A percentile compares a stretch with the other conserved stretches of the same genome.
These are phyloP conservation scores for Trametes gibbosa DNA, from an alignment of 768 basidiomycete species.

Conservation along the genomic window DNA sequence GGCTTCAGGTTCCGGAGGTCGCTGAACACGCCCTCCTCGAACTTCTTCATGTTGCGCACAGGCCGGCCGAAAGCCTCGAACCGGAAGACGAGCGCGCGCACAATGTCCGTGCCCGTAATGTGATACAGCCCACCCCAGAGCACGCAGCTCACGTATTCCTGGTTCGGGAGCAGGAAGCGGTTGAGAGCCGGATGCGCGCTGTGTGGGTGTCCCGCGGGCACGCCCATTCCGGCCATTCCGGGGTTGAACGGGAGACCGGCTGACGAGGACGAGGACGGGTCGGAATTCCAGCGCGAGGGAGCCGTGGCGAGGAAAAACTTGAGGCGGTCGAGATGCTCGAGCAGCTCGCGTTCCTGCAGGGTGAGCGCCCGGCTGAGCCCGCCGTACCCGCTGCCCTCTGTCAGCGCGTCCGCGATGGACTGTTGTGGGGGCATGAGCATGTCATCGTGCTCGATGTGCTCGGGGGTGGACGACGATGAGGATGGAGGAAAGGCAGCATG, in stretches of 20 bases:
- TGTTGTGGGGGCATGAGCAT: neutral
- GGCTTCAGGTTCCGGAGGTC: constrained; percentile 94
- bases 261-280: constrained; percentile 26
- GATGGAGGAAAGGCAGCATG: neutral
- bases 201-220: constrained; percentile 39
- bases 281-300: constrained; percentile 66
- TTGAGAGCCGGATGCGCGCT: constrained; percentile 78
- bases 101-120: constrained; percentile 96
- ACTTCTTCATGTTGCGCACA: constrained; percentile 92
- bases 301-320: constrained; percentile 89
- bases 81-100: constrained; percentile 89
- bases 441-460: neutral
- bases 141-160: constrained; percentile 88
- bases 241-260: neutral
- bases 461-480: neutral
- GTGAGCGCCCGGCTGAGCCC: constrained; percentile 57
- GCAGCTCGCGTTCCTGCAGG: constrained; percentile 60
- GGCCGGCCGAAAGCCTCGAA: constrained; percentile 92
- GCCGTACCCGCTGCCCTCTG: constrained; percentile 14
- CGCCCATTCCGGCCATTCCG: neutral
- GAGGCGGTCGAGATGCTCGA: constrained; percentile 76
- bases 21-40: constrained; percentile 94
- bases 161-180: constrained; percentile 82
- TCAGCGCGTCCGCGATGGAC: constrained; percentile 22
- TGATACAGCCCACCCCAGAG: constrained; percentile 91